A percentile compares a stretch with the other conserved stretches of the same genome.
Evolutionary conservation across 306 rosid genomes (phyloP).

Genomic region (Rosa lucieae): DNA sequence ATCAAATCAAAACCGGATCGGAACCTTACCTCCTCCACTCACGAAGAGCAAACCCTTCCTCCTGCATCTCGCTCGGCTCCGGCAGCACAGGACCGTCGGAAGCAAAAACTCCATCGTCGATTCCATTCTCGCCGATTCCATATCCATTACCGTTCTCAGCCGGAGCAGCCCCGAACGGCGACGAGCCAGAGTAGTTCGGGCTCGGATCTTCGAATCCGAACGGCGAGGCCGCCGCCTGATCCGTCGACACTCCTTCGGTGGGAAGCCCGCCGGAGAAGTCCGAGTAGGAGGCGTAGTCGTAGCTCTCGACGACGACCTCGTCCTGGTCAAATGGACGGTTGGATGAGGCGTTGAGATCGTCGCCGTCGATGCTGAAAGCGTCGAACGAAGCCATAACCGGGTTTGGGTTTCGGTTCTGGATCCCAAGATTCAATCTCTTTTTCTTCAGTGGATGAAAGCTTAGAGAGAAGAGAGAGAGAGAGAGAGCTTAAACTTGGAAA

Average conservation of each 20-base stretch:
- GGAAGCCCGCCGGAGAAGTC: conserved; percentile 50
- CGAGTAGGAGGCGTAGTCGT: conserved; percentile 67
- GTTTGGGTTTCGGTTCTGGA: conserved; percentile 27
- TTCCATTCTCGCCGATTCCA: conserved; percentile 37
- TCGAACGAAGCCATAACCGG: conserved; percentile 74
- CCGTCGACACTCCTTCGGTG: conserved; percentile 48
- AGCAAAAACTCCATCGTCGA: conserved; percentile 55
- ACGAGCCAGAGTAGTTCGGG: conserved; percentile 63
- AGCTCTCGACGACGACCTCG: conserved; percentile 48
- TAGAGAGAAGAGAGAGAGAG: not conserved
- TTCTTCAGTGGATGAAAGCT: not conserved
- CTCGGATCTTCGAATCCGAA: conserved; percentile 76
- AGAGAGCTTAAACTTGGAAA: conserved; percentile 12
- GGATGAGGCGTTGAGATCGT: conserved; percentile 51
- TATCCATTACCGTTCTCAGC: conserved; percentile 73
- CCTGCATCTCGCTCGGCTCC: conserved; percentile 78
- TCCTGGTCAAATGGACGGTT: conserved; percentile 41
- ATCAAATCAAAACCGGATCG: conserved; percentile 14
- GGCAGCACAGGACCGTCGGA: conserved; percentile 92
- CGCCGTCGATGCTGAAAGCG: conserved; percentile 68
- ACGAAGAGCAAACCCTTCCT: conserved; percentile 90
- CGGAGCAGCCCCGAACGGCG: conserved; percentile 64
- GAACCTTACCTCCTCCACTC: conserved; percentile 96
- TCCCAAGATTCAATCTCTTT: not conserved
- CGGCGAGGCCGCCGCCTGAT: conserved; percentile 55